Percentiles rank a stretch among this genome's conserved stretches.
phyloP scores from a whole-genome alignment of 148 eudicot genomes.

The Oxyria digyna region DNA sequence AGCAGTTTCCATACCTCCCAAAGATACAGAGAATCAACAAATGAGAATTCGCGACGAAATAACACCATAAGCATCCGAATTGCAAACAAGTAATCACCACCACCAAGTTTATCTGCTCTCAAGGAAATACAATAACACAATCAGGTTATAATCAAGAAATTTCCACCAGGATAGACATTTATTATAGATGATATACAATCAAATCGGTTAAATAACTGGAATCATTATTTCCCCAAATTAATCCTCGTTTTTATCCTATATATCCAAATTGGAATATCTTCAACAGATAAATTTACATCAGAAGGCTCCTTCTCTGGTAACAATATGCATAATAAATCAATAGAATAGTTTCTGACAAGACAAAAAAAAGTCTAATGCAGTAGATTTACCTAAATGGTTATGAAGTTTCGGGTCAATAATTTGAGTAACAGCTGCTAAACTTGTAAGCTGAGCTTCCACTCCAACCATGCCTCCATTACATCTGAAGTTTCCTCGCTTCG shows the following conservation, averaged over 20 bases:
- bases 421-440: conserved; percentile 80
- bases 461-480: conserved; percentile 85
- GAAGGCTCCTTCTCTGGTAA: neutral
- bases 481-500: conserved; percentile 93
- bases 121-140: conserved; percentile 13
- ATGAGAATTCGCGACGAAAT: conserved; percentile 94
- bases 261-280: neutral
- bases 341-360: neutral
- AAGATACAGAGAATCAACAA: conserved; percentile 85
- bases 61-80: conserved; percentile 98
- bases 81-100: conserved; percentile 94
- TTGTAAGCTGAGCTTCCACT: conserved; percentile 77
- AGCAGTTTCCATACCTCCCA: conserved; percentile 69
- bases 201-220: too few species aligned
- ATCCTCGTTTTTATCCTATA: neutral
- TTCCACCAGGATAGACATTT: neutral
- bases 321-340: neutral
- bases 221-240: neutral
- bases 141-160: conserved; percentile 3
- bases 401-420: conserved; percentile 97
- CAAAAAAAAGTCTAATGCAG: neutral
- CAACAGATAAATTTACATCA: neutral
- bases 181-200: neutral
- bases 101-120: conserved; percentile 72
- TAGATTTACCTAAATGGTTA: conserved; percentile 70